These are phyloP conservation scores for Penicillium paradoxum DNA, from an alignment of 495 filamentous ascomycete genomes.

Conservation along the genomic window DNA sequence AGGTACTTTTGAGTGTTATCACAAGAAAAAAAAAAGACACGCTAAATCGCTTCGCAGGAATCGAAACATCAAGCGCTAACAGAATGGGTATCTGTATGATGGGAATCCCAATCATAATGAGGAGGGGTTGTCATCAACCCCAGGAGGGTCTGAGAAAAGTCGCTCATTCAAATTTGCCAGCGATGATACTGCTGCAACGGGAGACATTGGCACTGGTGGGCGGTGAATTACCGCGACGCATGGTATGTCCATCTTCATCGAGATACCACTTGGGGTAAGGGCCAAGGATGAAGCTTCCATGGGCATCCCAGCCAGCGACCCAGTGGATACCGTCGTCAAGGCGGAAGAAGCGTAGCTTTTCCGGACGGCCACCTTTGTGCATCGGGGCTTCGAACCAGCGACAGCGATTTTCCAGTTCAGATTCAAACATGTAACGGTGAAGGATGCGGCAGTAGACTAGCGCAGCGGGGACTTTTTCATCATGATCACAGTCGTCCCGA, in stretches of 20 bases:
- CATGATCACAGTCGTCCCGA: slow-evolving; percentile 32
- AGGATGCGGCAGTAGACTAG: slow-evolving; percentile 46
- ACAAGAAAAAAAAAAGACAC: slow-evolving; percentile 5
- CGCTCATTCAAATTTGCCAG: slow-evolving; percentile 29
- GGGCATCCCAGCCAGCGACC: slow-evolving; percentile 43
- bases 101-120: not conserved
- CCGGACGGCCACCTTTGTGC: slow-evolving; percentile 31
- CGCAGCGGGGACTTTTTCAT: slow-evolving; percentile 37
- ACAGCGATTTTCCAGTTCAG: slow-evolving; percentile 41
- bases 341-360: slow-evolving; percentile 40
- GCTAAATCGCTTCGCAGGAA: slow-evolving; percentile 21
- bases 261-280: slow-evolving; percentile 44
- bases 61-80: slow-evolving; percentile 10
- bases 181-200: slow-evolving; percentile 35
- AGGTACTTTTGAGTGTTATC: slow-evolving; percentile 19
- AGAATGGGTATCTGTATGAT: slow-evolving; percentile 4
- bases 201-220: slow-evolving; percentile 41
- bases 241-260: slow-evolving; percentile 34
- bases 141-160: not conserved
- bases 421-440: slow-evolving; percentile 43
- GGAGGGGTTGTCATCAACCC: not conserved
- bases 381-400: slow-evolving; percentile 36
- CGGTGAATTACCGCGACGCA: slow-evolving; percentile 36
- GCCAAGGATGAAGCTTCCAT: slow-evolving; percentile 41
- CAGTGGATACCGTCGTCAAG: slow-evolving; percentile 42